Base-by-base conservation (phyloP, 2,329 filamentous ascomycete species). In the Pyrenophora graminea region DNA sequence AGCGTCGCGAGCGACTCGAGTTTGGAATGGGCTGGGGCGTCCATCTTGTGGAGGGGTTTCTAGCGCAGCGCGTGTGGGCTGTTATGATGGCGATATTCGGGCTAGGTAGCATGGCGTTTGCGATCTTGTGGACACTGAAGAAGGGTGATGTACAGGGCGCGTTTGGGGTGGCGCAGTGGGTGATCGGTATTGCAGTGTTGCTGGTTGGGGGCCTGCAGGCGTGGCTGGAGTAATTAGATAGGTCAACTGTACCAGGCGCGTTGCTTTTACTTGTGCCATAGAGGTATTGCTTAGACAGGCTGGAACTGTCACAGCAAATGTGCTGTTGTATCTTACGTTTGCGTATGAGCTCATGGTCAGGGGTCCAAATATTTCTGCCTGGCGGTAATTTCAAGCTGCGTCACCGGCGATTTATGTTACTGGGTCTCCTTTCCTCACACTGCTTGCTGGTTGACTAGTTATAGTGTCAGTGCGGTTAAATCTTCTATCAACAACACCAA, bases 1-100 rank as follows among this genome's bases (percentile, higher is more conserved):
- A 73, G 53, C 58, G 67, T 6, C 59, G 61, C 2, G 61, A 67
- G 18, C 55, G 68, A 4, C 53, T 75, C 6, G 63, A 70, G 8
- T 63, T 65, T 15, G 73, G 72, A 17, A 65, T 71, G 46, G 73
- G 72, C 0, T 76, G 72, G 72, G 73, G 73, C 6, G 67, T 76
- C 39, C 64, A 71, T 39, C 61, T 76, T 1, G 71, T 74, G 1
- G 73, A 76, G 50, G 72, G 71, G 1, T 75, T 75, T 32, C 59
- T 69, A n/a, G 61, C 69, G 4, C 61, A 67, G 32, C 64, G 63
- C 25, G 71, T 75, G 1, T 75, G 72, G 73, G 46, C 40, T 13
- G 47, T 53, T 15, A 43, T 70, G 1, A 63, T 70, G 51, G 39
- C 51, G 0, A 47, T 67, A 9, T 72, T 72, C 48, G 62, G 62